Percentiles rank a stretch among this genome's conserved stretches.
Evolutionary conservation across 176 grass and related monocot genomes (phyloP).

Genomic region (Eleusine coracana): DNA sequence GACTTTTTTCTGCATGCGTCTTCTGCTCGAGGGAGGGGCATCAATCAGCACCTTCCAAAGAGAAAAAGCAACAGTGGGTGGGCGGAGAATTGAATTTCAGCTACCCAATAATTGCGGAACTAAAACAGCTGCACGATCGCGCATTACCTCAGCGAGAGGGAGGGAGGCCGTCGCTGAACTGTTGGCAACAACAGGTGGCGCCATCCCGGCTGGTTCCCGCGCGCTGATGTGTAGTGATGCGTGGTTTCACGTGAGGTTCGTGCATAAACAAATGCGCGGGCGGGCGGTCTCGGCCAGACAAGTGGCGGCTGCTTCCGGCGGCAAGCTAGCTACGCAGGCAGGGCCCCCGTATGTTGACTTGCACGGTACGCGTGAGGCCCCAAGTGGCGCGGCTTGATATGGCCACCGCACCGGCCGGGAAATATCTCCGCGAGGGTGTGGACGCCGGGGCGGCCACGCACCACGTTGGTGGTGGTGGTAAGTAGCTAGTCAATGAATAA

Average conservation of each 20-base stretch:
- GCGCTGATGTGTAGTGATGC: not conserved
- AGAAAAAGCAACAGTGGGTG: constrained; percentile 37
- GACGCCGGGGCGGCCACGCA: constrained; percentile 30
- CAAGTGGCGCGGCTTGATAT: constrained; percentile 31
- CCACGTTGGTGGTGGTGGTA: not conserved
- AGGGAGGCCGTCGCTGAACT: not conserved
- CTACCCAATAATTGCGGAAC: constrained; percentile 33
- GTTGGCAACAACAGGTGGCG: constrained; percentile 18
- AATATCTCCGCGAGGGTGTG: constrained; percentile 38
- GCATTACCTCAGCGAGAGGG: not conserved
- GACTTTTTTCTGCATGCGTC: not conserved
- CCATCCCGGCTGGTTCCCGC: not conserved
- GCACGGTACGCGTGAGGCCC: not conserved
- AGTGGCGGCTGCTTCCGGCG: constrained; percentile 24
- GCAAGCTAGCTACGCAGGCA: not conserved
- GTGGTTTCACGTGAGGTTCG: constrained; percentile 20
- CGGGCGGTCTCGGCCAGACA: constrained; percentile 30
- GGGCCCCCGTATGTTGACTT: constrained; percentile 23
- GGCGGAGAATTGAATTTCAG: constrained; percentile 7
- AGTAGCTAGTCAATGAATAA: not conserved
- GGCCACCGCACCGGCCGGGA: constrained; percentile 28
- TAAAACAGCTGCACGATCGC: constrained; percentile 25
- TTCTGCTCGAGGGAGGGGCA: not conserved
- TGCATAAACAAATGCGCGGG: constrained; percentile 33
- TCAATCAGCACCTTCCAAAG: constrained; percentile 14